A percentile compares a stretch with the other conserved stretches of the same genome.
phyloP scores from a whole-genome alignment of 2,329 filamentous ascomycete species.

The Monilinia laxa region DNA sequence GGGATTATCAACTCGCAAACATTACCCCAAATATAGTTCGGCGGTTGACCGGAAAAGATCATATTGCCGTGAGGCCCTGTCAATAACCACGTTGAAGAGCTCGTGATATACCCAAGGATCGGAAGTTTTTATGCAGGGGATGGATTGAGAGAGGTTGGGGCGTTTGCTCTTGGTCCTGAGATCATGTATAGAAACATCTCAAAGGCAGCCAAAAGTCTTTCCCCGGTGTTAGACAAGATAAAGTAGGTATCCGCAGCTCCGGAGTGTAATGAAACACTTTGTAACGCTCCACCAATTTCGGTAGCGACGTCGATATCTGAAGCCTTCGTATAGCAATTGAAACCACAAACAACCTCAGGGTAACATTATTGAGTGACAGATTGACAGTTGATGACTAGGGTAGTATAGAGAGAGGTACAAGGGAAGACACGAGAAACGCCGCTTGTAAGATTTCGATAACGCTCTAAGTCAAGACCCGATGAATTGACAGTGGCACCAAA shows the following conservation, averaged over 20 bases:
- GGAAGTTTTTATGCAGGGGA: slow-evolving; percentile 8
- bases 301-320: slow-evolving; percentile 8
- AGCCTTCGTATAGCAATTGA: slow-evolving; percentile 10
- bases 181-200: slow-evolving; percentile 8
- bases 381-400: slow-evolving; percentile 17
- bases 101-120: slow-evolving; percentile 14
- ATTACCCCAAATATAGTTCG: slow-evolving; percentile 15
- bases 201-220: slow-evolving; percentile 6
- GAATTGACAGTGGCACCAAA: slow-evolving; percentile 7
- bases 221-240: slow-evolving; percentile 24
- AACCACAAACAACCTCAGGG: background rate
- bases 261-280: slow-evolving; percentile 24
- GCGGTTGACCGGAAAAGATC: background rate
- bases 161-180: background rate
- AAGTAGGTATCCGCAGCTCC: slow-evolving; percentile 24
- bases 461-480: slow-evolving; percentile 10
- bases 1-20: slow-evolving; percentile 7
- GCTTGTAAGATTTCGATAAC: slow-evolving; percentile 8
- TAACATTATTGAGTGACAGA: slow-evolving; percentile 15
- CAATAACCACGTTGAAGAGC: slow-evolving; percentile 5
- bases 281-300: slow-evolving; percentile 14
- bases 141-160: slow-evolving; percentile 7
- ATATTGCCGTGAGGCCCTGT: background rate
- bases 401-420: background rate
- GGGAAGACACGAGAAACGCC: slow-evolving; percentile 1